Base-by-base conservation (phyloP, 1,284 basidiomycete species). In the Crepidotus sp. region DNA sequence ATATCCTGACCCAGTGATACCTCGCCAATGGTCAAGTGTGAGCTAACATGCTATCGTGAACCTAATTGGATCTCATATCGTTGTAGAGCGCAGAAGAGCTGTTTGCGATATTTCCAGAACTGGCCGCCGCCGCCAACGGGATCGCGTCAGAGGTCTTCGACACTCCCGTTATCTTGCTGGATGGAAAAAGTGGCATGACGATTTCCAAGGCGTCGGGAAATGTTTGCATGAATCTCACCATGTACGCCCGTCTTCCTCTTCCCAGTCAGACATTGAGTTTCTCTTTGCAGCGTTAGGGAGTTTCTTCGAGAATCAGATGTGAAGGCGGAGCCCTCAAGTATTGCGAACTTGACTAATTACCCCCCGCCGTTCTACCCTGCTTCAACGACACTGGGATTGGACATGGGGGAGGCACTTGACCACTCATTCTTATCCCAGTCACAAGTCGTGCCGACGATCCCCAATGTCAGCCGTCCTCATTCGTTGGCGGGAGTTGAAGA, bases 31-130 rank as follows among this genome's bases (percentile, higher is more conserved):
- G 50, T 37, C 42, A 8, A 49, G 42, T 14, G 50, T 51, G 33
- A 41, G 50, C 25, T 34, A 8, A 18, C 6, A 13, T 15, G 22
- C 11, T 2, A 6, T 19, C 9, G 13, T 7, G 6, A 4, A 6
- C 22, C 32, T 8, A 4, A 15, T 27, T 30, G 15, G 3, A 17
- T 36, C 33, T 40, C 37, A 35, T 17, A 4, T 17, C 19, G 18
- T 41, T 39, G 3, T 40, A 56, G 54, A 36, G 46, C 38, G 51
- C 40, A 36, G 35, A 46, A 37, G 55, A 56, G 19, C 39, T 56
- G 6, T 35, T 50, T 6, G 29, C 44, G 0, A 43, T 54, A n/a
- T 32, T 56, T 31, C 53, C 53, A 2, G 53, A 53, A 45, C 38
- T 54, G 17, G 14, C 46, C 6, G 42, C 39, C 3, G 9, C 38